Conservation (phyloP, 2,329 filamentous ascomycete genomes). For the Pestalotiopsis fici region DNA sequence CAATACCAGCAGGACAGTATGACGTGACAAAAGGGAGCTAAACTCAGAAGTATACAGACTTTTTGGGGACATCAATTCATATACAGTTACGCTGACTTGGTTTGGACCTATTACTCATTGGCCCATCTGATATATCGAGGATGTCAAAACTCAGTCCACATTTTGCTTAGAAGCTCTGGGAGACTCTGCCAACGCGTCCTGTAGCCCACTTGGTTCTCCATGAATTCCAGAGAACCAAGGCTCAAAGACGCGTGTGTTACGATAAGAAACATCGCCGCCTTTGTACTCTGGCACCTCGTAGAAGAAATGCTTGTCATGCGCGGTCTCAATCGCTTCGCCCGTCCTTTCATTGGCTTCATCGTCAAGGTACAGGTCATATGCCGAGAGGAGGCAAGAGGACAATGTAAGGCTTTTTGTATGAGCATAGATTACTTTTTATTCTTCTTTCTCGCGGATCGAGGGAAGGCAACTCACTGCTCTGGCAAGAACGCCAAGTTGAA, state of each 20-base stretch:
- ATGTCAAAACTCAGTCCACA: background rate
- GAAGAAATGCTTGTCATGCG: conserved; percentile 3
- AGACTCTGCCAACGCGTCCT: background rate
- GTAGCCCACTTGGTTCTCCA: background rate
- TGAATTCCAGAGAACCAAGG: conserved; percentile 1
- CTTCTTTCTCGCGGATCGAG: background rate
- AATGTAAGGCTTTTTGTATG: background rate
- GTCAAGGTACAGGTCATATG: conserved; percentile 1
- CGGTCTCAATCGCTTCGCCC: background rate
- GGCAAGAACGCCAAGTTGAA: background rate
- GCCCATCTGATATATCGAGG: background rate
- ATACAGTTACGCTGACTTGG: no score
- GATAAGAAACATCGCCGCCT: background rate
- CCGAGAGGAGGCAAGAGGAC: background rate
- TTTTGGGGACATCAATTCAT: background rate
- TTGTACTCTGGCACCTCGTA: conserved; percentile 5
- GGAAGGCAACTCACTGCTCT: background rate
- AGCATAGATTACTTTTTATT: background rate
- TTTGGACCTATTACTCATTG: no score
- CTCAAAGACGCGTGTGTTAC: background rate
- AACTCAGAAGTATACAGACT: background rate
- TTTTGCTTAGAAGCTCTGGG: background rate
- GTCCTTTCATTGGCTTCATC: conserved; percentile 2
- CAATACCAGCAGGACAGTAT: background rate
- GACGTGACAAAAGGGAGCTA: background rate